Base-by-base conservation (phyloP, 495 filamentous ascomycete species). In the Penicillium bialowiezense region DNA sequence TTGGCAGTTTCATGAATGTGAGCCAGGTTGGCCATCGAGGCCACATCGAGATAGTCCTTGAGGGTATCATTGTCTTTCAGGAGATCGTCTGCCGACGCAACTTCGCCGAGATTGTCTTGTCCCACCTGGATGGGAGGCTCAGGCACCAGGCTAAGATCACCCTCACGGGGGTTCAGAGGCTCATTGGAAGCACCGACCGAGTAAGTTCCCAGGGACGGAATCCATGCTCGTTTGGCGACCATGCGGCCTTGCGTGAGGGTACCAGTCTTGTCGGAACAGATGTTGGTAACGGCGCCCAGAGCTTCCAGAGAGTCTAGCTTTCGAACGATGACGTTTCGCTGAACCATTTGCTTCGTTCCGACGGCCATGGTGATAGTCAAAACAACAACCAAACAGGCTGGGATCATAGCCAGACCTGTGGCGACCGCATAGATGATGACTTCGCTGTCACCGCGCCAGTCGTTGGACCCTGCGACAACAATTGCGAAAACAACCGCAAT, bases 221-320 rank as follows among this genome's bases (percentile, higher is more conserved):
- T 73, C 89, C 89, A 95, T 2, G 82, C 87, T 54, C 89, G 87
- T 50, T 85, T 82, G 13, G 88, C 82, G 10, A 92, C 85, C 90
- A 95, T 95, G 58, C 69, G 52, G 46, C 86, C 86, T 62, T 88
- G 86, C 1, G 86, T 87, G 21, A 88, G 63, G 10, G 85, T 87
- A 13, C 85, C 84, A 14, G 85, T 88, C 60, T 87, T 88, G 54
- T 87, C 85, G 1, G 83, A 86, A 59, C 85, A 88, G 42, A 88
- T 86, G 53, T 86, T 79, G 19, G 83, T 85, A n/a, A 86, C 80
- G 29, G 76, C 83, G 13, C 85, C 85, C 17, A 88, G 69, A 3
- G 85, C 83, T 55, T 89, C 86, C 10, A 88, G 63, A 5, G 84
- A 80, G 15, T 84, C 75, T 33, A 86, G 71, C 51, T 82, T 82